Evolutionary conservation across 2,329 filamentous ascomycete genomes (phyloP).

Genomic region (Emmonsiellopsis sp.): DNA sequence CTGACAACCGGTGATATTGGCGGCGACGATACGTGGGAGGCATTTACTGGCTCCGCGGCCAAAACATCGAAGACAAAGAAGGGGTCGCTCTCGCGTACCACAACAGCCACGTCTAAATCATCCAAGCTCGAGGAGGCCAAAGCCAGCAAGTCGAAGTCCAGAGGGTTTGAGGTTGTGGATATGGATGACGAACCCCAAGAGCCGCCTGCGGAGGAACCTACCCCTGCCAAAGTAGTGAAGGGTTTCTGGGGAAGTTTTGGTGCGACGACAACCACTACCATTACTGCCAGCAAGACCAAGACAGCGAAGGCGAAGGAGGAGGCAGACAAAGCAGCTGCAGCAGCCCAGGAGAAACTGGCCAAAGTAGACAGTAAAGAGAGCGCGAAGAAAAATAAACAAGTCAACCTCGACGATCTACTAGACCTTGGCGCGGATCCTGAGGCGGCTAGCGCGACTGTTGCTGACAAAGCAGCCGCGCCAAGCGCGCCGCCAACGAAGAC

Average conservation of each 20-base stretch:
- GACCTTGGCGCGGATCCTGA: slow-evolving; percentile 24
- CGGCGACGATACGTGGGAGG: slow-evolving; percentile 32
- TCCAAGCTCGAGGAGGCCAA: slow-evolving; percentile 19
- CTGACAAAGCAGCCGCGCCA: slow-evolving; percentile 30
- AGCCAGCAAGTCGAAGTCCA: slow-evolving; percentile 22
- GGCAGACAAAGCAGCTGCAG: slow-evolving; percentile 12
- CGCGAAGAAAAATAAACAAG: slow-evolving; percentile 17
- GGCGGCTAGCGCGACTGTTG: slow-evolving; percentile 26
- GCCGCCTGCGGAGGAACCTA: slow-evolving; percentile 24
- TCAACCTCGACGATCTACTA: slow-evolving; percentile 23
- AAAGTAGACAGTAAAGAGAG: slow-evolving; percentile 16
- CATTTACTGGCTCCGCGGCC: slow-evolving; percentile 19
- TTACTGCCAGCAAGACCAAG: slow-evolving; percentile 38
- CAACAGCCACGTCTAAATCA: slow-evolving; percentile 13
- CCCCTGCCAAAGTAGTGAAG: slow-evolving; percentile 26
- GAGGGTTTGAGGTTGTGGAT: slow-evolving; percentile 17
- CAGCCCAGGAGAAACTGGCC: slow-evolving; percentile 18
- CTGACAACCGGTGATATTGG: slow-evolving; percentile 21
- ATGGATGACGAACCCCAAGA: slow-evolving; percentile 23
- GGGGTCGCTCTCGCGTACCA: slow-evolving; percentile 22
- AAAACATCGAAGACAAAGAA: slow-evolving; percentile 38
- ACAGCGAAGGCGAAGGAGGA: slow-evolving; percentile 30
- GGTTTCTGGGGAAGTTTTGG: slow-evolving; percentile 39
- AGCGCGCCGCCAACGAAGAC: slow-evolving; percentile 34
- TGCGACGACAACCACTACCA: slow-evolving; percentile 25